Base-by-base conservation (phyloP, 805 yeast genomes). In the Suhomyces emberorum region DNA sequence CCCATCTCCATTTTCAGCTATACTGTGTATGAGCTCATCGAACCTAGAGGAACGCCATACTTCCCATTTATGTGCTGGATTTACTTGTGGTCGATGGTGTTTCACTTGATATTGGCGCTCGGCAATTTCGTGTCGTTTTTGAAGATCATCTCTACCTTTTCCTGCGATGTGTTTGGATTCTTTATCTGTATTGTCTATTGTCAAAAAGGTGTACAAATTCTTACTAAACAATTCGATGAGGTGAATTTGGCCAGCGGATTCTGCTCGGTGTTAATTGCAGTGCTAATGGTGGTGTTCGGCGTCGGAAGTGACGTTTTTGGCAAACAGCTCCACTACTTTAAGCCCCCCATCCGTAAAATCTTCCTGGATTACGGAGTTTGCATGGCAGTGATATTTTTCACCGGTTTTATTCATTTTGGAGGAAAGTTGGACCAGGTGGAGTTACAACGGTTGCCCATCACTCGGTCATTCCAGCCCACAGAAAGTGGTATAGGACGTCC, bases 31-130 rank as follows among this genome's bases (percentile, higher is more conserved):
- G 83, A 82, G 41, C 70, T 86, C 33, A 72, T 86, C 24, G 61
- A 55, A 15, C 81, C 85, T 0, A 54, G 72, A 41, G 72, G 70
- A 7, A 64, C 73, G 1, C 71, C 74, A 7, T 88, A 76, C 55
- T 88, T 91, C 61, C 88, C 89, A 12, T 91, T 91, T 57, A 89
- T 93, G 96, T 82, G 91, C 55, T 93, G 98, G 98, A 69, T 91
- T 21, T 86, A 88, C 51, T 68, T 93, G 4, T 91, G 98, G 98
- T 74, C 87, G 3, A 82, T 83, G 86, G 70, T 80, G 9, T 72
- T 86, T 63, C 98, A 93, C 61, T 64, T 86, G 17, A 40, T 79
- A 1, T 67, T 91, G 25, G 89, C 96, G 0, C 42, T 83, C 3
- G 61, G 74, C 35, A 91, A 91, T 57, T 64, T 76, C 43, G 84